Conservation (phyloP, 1,284 basidiomycete genomes). For the Tetrapyrgos nigripes region DNA sequence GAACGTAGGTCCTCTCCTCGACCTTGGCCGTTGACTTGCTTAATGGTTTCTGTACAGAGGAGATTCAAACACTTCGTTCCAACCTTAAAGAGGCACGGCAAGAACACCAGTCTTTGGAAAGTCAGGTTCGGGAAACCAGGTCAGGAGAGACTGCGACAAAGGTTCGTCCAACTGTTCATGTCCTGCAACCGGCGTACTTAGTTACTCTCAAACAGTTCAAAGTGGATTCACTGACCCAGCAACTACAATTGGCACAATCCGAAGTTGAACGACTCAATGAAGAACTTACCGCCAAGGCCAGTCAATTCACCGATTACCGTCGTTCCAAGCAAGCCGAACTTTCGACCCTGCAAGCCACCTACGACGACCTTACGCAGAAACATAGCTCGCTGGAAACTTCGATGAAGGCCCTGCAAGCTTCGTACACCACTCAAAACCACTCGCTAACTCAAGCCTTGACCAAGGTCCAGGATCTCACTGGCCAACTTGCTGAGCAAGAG, state of each 20-base stretch:
- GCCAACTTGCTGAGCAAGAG: conserved; percentile 81
- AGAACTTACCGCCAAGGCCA: conserved; percentile 69
- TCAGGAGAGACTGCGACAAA: conserved; percentile 75
- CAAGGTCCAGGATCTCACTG: conserved; percentile 73
- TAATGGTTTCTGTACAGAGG: conserved; percentile 49
- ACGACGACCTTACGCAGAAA: conserved; percentile 72
- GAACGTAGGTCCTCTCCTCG: conserved; percentile 54
- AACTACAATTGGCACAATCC: conserved; percentile 73
- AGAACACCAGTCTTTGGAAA: conserved; percentile 70
- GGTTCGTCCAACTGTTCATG: conserved; percentile 46
- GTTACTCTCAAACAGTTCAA: conserved; percentile 64
- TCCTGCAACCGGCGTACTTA: conserved; percentile 4
- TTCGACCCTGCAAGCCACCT: conserved; percentile 72
- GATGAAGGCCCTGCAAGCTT: conserved; percentile 71
- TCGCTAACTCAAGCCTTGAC: conserved; percentile 75
- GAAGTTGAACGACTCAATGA: conserved; percentile 71
- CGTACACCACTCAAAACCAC: conserved; percentile 69
- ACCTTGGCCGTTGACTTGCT: conserved; percentile 3
- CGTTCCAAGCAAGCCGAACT: conserved; percentile 78
- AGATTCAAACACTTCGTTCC: conserved; percentile 69
- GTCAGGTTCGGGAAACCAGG: conserved; percentile 70
- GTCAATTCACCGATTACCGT: conserved; percentile 77
- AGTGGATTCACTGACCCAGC: conserved; percentile 79
- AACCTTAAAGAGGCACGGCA: conserved; percentile 78
- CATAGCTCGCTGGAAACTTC: conserved; percentile 67